phyloP scores from a whole-genome alignment of 129 eudicot genomes.

The Lonicera japonica region DNA sequence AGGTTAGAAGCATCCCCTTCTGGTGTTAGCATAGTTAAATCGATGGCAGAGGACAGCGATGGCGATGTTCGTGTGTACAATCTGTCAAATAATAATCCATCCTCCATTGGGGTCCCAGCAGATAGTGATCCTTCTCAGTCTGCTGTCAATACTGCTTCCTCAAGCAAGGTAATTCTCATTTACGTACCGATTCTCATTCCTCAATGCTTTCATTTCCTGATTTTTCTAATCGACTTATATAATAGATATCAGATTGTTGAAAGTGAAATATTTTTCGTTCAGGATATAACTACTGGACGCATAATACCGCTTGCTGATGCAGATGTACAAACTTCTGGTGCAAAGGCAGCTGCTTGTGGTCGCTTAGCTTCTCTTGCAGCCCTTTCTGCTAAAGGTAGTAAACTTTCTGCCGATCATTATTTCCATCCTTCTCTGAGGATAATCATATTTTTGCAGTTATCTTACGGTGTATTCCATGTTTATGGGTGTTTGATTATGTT shows the following conservation, averaged over 20 bases:
- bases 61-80: slow-evolving; percentile 18
- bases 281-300: slow-evolving; percentile 45
- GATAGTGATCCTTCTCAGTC: slow-evolving; percentile 22
- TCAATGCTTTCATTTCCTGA: background rate
- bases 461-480: too few species aligned
- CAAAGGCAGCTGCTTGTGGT: slow-evolving; percentile 93
- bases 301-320: slow-evolving; percentile 61
- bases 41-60: slow-evolving; percentile 26
- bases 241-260: background rate
- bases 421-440: background rate
- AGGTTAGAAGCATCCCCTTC: slow-evolving; percentile 80
- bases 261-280: slow-evolving; percentile 7
- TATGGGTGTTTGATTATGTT: too few species aligned
- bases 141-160: slow-evolving; percentile 22
- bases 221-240: background rate
- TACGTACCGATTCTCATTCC: background rate
- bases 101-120: slow-evolving; percentile 18
- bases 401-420: slow-evolving; percentile 1
- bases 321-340: slow-evolving; percentile 61
- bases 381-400: slow-evolving; percentile 65
- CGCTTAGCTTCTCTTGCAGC: slow-evolving; percentile 68
- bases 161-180: slow-evolving; percentile 39
- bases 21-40: slow-evolving; percentile 49
- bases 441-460: too few species aligned
- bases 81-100: slow-evolving; percentile 9